Evolutionary conservation across 129 eudicot species (phyloP).

Genomic region (Artemisia argyi): DNA sequence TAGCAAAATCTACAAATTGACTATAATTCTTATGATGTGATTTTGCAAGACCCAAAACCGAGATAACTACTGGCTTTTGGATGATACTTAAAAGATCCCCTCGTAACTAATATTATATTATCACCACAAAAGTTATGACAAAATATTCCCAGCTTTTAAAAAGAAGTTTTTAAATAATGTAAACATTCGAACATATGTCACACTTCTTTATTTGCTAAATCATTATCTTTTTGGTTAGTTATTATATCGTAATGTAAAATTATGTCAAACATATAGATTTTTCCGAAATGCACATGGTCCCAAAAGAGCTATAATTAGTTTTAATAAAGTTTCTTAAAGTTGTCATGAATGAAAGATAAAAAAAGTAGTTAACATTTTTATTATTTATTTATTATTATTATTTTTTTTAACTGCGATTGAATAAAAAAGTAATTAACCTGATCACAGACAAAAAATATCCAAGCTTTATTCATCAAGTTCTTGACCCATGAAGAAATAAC

Average conservation of each 20-base stretch:
- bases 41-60: background rate
- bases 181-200: background rate
- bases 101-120: background rate
- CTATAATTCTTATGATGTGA: background rate
- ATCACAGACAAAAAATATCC: constrained; percentile 92
- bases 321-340: background rate
- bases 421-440: constrained; percentile 56
- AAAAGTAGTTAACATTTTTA: background rate
- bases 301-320: background rate
- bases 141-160: too few relatives aligned
- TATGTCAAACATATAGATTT: background rate
- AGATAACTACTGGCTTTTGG: background rate
- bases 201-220: too few relatives aligned
- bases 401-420: too few relatives aligned
- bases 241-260: background rate
- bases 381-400: too few relatives aligned
- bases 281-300: background rate
- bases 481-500: constrained; percentile 68
- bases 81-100: background rate
- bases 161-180: background rate
- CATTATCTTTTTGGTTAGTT: too few relatives aligned
- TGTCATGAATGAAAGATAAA: background rate
- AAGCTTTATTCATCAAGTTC: constrained; percentile 66
- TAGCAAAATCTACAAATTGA: background rate
- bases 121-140: too few relatives aligned